phyloP scores from a whole-genome alignment of 176 grass and related monocot species.

The Zoysia japonica region DNA sequence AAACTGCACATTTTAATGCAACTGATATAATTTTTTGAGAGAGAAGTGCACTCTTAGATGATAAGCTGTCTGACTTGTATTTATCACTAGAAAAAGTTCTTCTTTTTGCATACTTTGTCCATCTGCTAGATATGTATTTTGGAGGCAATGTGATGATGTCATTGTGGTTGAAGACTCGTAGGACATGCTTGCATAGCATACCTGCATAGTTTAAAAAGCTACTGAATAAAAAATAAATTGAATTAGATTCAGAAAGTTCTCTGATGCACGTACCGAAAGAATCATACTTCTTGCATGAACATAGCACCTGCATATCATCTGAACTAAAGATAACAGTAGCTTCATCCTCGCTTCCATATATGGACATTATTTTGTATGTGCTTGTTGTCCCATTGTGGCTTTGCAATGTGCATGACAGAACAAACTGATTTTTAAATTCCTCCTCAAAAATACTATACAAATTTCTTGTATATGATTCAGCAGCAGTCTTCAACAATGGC shows the following conservation, averaged over 20 bases:
- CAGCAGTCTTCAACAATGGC: constrained; percentile 45
- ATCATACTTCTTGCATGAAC: constrained; percentile 55
- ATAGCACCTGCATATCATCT: constrained; percentile 7
- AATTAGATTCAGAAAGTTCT: not conserved
- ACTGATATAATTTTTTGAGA: constrained; percentile 9
- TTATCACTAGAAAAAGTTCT: too few species aligned
- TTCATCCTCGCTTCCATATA: too few species aligned
- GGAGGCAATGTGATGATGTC: constrained; percentile 24
- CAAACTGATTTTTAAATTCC: constrained; percentile 51
- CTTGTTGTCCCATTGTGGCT: constrained; percentile 26
- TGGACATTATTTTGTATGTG: constrained; percentile 16
- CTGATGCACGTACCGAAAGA: not conserved
- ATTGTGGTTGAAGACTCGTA: constrained; percentile 9
- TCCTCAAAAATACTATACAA: too few species aligned
- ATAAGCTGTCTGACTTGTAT: too few species aligned
- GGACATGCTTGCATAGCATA: constrained; percentile 25
- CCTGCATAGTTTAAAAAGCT: not conserved
- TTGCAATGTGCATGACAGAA: constrained; percentile 40
- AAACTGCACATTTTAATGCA: not conserved
- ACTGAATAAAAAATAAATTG: too few species aligned
- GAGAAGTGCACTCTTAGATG: not conserved
- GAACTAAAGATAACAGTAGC: too few species aligned
- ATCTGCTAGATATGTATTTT: not conserved
- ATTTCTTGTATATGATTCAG: constrained; percentile 15
- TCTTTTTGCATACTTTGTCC: too few species aligned